phyloP scores from a whole-genome alignment of 208 protist species.

The Trypanosoma conorhini region DNA sequence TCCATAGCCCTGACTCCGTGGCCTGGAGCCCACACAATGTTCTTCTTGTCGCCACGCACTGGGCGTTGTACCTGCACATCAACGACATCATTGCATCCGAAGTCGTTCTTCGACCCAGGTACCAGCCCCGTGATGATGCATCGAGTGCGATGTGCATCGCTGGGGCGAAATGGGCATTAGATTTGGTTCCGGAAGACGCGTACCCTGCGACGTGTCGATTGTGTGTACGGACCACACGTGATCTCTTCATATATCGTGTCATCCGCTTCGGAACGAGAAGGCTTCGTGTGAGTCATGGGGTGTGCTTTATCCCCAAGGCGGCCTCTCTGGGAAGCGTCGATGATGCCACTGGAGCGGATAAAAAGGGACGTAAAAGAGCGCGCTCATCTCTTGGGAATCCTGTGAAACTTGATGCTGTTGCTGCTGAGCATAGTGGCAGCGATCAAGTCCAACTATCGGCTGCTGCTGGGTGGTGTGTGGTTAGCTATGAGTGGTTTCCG shows the following conservation, averaged over 20 bases:
- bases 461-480: slow-evolving; percentile 8
- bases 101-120: slow-evolving; percentile 23
- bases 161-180: slow-evolving; percentile 63
- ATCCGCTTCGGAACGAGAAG: slow-evolving; percentile 32
- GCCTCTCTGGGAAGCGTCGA: not conserved
- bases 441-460: not conserved
- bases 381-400: not conserved
- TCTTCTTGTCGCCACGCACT: slow-evolving; percentile 62
- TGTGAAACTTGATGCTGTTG: not conserved
- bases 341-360: not conserved
- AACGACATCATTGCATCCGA: slow-evolving; percentile 37
- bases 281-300: slow-evolving; percentile 11
- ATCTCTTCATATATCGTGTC: slow-evolving; percentile 78
- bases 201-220: slow-evolving; percentile 69
- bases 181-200: slow-evolving; percentile 48
- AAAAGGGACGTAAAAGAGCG: slow-evolving; percentile 7
- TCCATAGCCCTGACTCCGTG: slow-evolving; percentile 44
- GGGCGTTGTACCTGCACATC: slow-evolving; percentile 59
- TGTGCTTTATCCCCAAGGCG: slow-evolving; percentile 12
- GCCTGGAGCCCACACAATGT: slow-evolving; percentile 85
- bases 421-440: not conserved
- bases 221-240: slow-evolving; percentile 60
- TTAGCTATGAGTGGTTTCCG: slow-evolving; percentile 65
- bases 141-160: slow-evolving; percentile 6
- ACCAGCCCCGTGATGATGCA: not conserved